A percentile compares a stretch with the other conserved stretches of the same genome.
Conservation (phyloP, 495 filamentous ascomycete species). For the Usnea hakonensis region DNA sequence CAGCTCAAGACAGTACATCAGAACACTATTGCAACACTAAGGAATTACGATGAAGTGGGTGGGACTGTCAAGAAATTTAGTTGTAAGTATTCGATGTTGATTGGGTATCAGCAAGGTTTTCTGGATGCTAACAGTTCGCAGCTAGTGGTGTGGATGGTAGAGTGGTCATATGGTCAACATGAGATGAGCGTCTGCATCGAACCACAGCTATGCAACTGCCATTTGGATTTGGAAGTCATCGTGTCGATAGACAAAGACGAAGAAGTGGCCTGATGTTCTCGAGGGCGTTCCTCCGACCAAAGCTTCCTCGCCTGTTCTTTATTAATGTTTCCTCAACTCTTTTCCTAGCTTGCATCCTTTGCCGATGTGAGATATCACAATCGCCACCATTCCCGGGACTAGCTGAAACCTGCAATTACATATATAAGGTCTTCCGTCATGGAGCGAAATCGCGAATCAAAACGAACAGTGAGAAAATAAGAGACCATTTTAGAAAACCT, state of each 20-base stretch:
- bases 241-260: too few relatives aligned
- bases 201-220: background rate
- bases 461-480: background rate
- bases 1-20: slow-evolving; percentile 94
- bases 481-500: background rate
- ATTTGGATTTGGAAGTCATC: background rate
- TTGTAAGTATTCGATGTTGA: slow-evolving; percentile 52
- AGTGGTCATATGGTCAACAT: slow-evolving; percentile 69
- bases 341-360: background rate
- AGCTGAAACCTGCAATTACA: background rate
- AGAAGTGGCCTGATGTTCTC: background rate
- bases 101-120: background rate
- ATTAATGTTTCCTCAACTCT: background rate
- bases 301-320: background rate
- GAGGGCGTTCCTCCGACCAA: background rate
- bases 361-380: background rate
- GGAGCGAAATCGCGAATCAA: background rate
- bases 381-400: background rate
- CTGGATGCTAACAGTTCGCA: slow-evolving; percentile 41
- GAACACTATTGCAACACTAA: slow-evolving; percentile 83
- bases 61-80: slow-evolving; percentile 71
- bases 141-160: slow-evolving; percentile 92
- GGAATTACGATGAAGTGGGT: slow-evolving; percentile 60
- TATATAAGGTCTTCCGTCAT: background rate
- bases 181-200: background rate